These are phyloP conservation scores for Yamadazyma mexicana DNA, from an alignment of 1,139 yeast genomes.

Conservation along the genomic window DNA sequence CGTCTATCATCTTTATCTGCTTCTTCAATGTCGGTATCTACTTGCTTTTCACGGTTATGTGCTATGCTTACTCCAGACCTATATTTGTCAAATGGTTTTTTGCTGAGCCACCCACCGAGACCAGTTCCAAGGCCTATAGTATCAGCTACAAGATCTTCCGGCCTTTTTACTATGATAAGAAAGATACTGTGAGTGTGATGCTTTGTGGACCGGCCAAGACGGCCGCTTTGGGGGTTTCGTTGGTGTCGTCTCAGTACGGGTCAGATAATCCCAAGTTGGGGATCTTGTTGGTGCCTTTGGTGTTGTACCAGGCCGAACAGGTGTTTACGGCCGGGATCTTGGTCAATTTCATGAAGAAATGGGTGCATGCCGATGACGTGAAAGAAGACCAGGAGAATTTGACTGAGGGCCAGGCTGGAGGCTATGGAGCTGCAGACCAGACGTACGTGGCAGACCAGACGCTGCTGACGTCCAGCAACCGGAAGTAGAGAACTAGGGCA, in stretches of 20 bases:
- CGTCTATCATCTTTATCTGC: conserved; percentile 69
- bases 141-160: conserved; percentile 41
- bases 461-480: not conserved
- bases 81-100: conserved; percentile 46
- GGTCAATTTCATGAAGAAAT: conserved; percentile 61
- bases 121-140: conserved; percentile 43
- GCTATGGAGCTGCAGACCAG: not conserved
- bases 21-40: conserved; percentile 82
- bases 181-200: conserved; percentile 77
- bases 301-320: conserved; percentile 83
- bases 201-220: conserved; percentile 93
- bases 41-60: conserved; percentile 66
- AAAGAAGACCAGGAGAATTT: conserved; percentile 9
- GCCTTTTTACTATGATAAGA: conserved; percentile 70
- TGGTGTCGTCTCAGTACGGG: conserved; percentile 80
- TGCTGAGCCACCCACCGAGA: conserved; percentile 44
- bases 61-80: conserved; percentile 65
- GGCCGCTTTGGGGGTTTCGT: conserved; percentile 86
- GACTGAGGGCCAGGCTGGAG: not conserved
- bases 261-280: conserved; percentile 61
- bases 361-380: conserved; percentile 53
- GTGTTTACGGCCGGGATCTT: conserved; percentile 74
- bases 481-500: not conserved
- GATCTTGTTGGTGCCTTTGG: conserved; percentile 73
- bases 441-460: not conserved